Conservation (phyloP, 23 red algal genomes). For the Gracilariopsis chorda region DNA sequence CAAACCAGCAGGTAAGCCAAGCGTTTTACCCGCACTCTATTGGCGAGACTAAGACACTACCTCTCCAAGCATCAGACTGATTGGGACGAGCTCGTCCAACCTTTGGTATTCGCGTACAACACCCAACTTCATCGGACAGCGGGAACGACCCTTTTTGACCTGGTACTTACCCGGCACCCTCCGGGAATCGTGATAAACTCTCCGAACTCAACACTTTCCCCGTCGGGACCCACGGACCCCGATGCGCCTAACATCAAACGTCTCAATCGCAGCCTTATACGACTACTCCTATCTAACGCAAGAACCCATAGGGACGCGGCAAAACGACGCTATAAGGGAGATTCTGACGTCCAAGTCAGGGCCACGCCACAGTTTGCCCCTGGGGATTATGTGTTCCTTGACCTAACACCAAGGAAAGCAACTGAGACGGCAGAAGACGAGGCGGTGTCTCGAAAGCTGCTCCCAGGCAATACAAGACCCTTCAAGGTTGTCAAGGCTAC, state of each 20-base stretch:
- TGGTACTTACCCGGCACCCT: constrained; percentile 5
- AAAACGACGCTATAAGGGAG: not conserved
- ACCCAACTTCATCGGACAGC: not conserved
- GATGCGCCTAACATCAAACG: not conserved
- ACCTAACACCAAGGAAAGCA: not conserved
- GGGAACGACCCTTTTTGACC: not conserved
- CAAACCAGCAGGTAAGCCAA: constrained; percentile 39
- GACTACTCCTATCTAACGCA: not conserved
- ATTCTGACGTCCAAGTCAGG: not conserved
- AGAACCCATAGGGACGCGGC: not conserved
- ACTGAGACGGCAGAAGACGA: not conserved
- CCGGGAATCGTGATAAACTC: not conserved
- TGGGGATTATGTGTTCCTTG: not conserved
- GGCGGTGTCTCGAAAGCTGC: not conserved
- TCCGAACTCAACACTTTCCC: not conserved
- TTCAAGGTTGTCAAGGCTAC: no score
- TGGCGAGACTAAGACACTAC: not conserved
- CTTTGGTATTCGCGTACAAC: not conserved
- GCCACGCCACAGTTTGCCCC: not conserved
- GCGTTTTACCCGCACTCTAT: constrained; percentile 12
- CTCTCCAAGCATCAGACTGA: not conserved
- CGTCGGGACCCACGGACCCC: not conserved
- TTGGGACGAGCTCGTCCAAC: constrained; percentile 19
- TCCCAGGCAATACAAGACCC: no score
- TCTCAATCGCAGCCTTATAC: not conserved